Base-by-base conservation (phyloP, 2,329 filamentous ascomycete genomes). In the Fusarium liriodendri region DNA sequence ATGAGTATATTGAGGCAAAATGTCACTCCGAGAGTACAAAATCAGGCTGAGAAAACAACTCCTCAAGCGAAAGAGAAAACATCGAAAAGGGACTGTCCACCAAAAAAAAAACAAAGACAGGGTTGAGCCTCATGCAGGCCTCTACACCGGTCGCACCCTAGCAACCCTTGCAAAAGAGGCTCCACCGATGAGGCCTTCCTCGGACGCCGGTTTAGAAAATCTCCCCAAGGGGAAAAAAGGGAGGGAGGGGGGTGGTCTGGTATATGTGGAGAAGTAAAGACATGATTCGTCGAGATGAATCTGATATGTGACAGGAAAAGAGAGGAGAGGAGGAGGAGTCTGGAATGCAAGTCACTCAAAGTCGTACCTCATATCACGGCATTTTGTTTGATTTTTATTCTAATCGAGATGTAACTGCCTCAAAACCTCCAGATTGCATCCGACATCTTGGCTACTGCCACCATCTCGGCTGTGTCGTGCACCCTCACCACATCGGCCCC, bases 401-500 rank as follows among this genome's bases (percentile, higher is more conserved):
- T 4, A 27, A 37, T 20, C 16, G 13, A 11, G 9, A n/a, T 14
- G 8, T 16, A 54, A 54, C 32, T 32, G 18, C 7, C 4, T 25
- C 4, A 29, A 16, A 62, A 45, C 50, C 94, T 88, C 90, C 94
- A 97, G 64, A 98, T 95, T n/a, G 95, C 95, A 88, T 98, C 96
- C 10, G 94, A 91, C 92, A 98, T 96, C 80, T 89, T 93, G 2
- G 91, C 91, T 35, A 98, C 95, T 83, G 95, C 89, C 45, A 84
- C 87, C 96, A 98, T 98, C 85, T 97, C 94, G 65, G 86, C 84
- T 16, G 95, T 93, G 85, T 98, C 96, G 84, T 99, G 97, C 47
- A 99, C 95, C 61, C 97, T 88, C 54, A 98, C 92, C 67, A 99
- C 91, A 85, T 98, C 95, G 27, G 95, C 95, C 4, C 97, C 97